phyloP scores from a whole-genome alignment of 2,329 filamentous ascomycete genomes.

The Tolypocladium ophioglossoides region DNA sequence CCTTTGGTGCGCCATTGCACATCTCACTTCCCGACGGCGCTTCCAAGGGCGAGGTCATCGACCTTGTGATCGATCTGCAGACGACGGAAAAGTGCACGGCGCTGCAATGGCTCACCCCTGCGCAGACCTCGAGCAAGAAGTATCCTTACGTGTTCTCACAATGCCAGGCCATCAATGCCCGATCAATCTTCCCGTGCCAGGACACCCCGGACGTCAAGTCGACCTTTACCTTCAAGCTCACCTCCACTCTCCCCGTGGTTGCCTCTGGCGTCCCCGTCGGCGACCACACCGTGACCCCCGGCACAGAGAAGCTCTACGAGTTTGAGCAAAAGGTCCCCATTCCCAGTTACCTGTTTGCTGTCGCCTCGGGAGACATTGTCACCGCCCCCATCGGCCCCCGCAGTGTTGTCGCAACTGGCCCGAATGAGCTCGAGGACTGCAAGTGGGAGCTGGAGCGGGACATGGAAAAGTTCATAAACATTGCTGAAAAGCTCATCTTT shows the following conservation, averaged over 20 bases:
- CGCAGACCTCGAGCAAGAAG: conserved; percentile 90
- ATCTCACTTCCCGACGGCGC: conserved; percentile 48
- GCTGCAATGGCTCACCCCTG: conserved; percentile 87
- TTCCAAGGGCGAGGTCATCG: conserved; percentile 40
- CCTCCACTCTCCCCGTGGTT: conserved; percentile 79
- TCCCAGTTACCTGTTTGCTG: conserved; percentile 87
- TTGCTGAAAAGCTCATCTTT: conserved; percentile 71
- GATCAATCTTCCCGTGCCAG: conserved; percentile 92
- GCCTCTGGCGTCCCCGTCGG: conserved; percentile 65
- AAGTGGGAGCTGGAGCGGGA: conserved; percentile 88
- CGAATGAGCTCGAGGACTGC: conserved; percentile 72
- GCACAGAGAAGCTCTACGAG: conserved; percentile 56
- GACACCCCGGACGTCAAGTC: conserved; percentile 97
- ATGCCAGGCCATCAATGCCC: conserved; percentile 91
- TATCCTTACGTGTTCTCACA: conserved; percentile 98
- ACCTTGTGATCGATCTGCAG: conserved; percentile 56
- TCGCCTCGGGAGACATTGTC: conserved; percentile 77
- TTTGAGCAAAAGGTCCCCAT: conserved; percentile 91
- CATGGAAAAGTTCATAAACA: conserved; percentile 84
- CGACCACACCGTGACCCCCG: conserved; percentile 30
- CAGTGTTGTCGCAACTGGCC: conserved; percentile 76
- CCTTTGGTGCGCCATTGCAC: conserved; percentile 63
- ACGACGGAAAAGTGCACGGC: conserved; percentile 87
- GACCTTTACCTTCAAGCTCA: conserved; percentile 83
- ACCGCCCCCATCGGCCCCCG: conserved; percentile 79